These are phyloP conservation scores for Marasmius sp. DNA, from an alignment of 1,284 basidiomycete genomes.

Conservation along the genomic window DNA sequence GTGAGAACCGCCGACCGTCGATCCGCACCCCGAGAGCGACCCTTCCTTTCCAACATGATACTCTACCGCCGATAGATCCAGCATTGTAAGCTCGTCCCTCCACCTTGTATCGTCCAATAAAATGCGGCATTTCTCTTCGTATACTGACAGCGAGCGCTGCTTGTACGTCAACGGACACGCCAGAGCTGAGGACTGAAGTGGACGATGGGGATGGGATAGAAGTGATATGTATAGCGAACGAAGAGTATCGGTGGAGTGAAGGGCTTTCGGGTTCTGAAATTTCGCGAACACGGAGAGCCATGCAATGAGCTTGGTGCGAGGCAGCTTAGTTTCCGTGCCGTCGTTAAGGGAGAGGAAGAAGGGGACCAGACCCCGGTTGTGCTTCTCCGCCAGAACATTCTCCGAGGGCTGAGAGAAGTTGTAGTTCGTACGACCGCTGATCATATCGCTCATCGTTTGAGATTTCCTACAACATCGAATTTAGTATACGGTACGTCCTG, in stretches of 20 bases:
- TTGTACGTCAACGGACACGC: constrained; percentile 88
- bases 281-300: constrained; percentile 91
- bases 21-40: constrained; percentile 72
- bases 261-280: constrained; percentile 88
- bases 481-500: not conserved
- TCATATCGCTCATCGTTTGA: constrained; percentile 75
- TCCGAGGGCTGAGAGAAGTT: constrained; percentile 71
- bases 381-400: constrained; percentile 78
- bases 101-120: constrained; percentile 88
- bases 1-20: constrained; percentile 78
- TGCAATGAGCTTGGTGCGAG: constrained; percentile 58
- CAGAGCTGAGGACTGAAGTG: constrained; percentile 78
- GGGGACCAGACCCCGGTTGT: constrained; percentile 80
- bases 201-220: constrained; percentile 85
- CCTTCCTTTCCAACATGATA: constrained; percentile 82
- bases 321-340: constrained; percentile 39
- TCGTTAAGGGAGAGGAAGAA: constrained; percentile 68
- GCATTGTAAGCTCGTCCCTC: constrained; percentile 82
- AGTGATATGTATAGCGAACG: constrained; percentile 69
- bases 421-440: constrained; percentile 71
- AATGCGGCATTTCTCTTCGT: constrained; percentile 67
- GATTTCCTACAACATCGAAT: constrained; percentile 36
- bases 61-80: constrained; percentile 76
- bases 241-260: constrained; percentile 71
- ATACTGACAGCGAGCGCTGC: constrained; percentile 61